A percentile compares a stretch with the other conserved stretches of the same genome.
Conservation (phyloP, 2,329 filamentous ascomycete genomes). For the Massarina eburnea region DNA sequence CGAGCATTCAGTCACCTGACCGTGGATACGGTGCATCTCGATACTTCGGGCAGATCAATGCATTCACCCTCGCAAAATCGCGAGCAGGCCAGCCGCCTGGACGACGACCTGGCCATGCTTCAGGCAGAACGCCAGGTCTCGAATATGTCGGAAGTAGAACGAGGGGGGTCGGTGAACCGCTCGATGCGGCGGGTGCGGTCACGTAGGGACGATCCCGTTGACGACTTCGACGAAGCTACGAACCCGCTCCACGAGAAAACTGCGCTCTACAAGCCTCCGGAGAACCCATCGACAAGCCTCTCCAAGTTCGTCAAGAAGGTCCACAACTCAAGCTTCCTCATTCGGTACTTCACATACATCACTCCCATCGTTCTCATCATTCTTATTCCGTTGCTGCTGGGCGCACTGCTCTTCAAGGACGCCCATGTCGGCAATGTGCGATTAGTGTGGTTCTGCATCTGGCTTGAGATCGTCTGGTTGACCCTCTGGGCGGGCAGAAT, state of each 20-base stretch:
- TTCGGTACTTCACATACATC: slow-evolving; percentile 74
- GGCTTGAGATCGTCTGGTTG: slow-evolving; percentile 92
- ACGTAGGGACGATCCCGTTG: slow-evolving; percentile 58
- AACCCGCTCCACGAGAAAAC: slow-evolving; percentile 70
- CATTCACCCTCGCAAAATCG: slow-evolving; percentile 58
- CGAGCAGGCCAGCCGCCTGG: slow-evolving; percentile 62
- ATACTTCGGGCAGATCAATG: slow-evolving; percentile 24
- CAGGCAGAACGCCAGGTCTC: slow-evolving; percentile 65
- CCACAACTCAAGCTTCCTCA: slow-evolving; percentile 65
- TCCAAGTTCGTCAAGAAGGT: slow-evolving; percentile 66
- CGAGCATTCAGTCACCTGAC: slow-evolving; percentile 49
- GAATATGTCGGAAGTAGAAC: slow-evolving; percentile 41
- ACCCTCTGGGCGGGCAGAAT: slow-evolving; percentile 79
- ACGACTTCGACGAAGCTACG: slow-evolving; percentile 68
- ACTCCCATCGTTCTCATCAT: slow-evolving; percentile 64
- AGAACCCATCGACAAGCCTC: slow-evolving; percentile 62
- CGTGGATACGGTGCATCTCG: slow-evolving; percentile 45
- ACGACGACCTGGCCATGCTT: slow-evolving; percentile 67
- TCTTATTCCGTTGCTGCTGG: slow-evolving; percentile 68
- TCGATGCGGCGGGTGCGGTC: slow-evolving; percentile 57
- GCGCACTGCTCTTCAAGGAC: slow-evolving; percentile 59
- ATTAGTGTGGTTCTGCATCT: slow-evolving; percentile 90
- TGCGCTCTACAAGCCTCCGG: slow-evolving; percentile 64
- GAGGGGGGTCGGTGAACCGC: slow-evolving; percentile 37
- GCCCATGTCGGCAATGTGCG: slow-evolving; percentile 72